A percentile compares a stretch with the other conserved stretches of the same genome.
phyloP scores from a whole-genome alignment of 495 filamentous ascomycete genomes.

The Cenococcum geophilum region DNA sequence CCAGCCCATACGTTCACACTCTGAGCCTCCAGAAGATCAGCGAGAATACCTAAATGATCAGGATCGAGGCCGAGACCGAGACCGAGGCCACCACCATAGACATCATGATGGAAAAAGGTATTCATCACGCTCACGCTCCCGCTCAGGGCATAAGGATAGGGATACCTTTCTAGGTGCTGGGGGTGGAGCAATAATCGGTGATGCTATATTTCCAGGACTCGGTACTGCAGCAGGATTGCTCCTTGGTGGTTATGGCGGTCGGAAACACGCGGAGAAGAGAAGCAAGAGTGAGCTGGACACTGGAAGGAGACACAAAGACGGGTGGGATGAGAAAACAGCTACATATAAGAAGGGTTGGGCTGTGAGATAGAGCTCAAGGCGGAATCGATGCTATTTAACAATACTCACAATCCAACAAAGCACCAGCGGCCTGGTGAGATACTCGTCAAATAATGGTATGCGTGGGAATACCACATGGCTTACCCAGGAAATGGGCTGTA shows the following conservation, averaged over 20 bases:
- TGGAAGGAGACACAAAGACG: not conserved
- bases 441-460: too few species aligned
- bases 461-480: too few species aligned
- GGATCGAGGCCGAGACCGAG: not conserved
- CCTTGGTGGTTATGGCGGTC: constrained; percentile 34
- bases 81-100: too few species aligned
- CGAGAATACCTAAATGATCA: not conserved
- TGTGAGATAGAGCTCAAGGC: constrained; percentile 3
- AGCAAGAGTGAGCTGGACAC: constrained; percentile 12
- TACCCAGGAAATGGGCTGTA: too few species aligned
- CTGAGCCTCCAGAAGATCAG: not conserved
- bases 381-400: too few species aligned
- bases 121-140: not conserved
- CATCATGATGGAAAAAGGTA: too few species aligned
- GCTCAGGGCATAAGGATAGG: constrained; percentile 17
- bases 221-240: constrained; percentile 35
- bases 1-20: not conserved
- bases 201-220: constrained; percentile 37
- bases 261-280: constrained; percentile 34
- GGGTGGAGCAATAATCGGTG: constrained; percentile 34
- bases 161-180: constrained; percentile 37
- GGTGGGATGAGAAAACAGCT: constrained; percentile 20
- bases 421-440: too few species aligned
- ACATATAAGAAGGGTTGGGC: constrained; percentile 18
- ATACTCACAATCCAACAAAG: too few species aligned